Conservation (phyloP, 1,284 basidiomycete genomes). For the Puccinia coronata region DNA sequence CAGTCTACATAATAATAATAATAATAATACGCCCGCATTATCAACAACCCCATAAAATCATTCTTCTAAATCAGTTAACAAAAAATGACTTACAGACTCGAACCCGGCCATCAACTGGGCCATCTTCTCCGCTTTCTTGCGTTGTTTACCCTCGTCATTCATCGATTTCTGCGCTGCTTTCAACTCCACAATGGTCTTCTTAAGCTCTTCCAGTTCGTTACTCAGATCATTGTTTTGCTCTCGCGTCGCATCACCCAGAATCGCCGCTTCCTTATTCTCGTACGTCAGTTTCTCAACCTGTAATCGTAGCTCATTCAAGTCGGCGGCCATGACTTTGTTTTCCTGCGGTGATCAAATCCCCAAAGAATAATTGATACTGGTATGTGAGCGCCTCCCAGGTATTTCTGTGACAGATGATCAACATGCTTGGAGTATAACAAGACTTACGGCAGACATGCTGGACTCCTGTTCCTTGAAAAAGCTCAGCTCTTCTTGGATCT, state of each 20-base stretch:
- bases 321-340: conserved; percentile 76
- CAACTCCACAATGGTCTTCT: conserved; percentile 57
- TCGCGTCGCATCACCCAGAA: conserved; percentile 93
- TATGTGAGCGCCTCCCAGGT: too few relatives aligned
- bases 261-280: conserved; percentile 90
- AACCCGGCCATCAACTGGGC: conserved; percentile 99
- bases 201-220: conserved; percentile 83
- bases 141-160: conserved; percentile 91
- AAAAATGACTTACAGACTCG: conserved; percentile 71
- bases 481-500: conserved; percentile 70
- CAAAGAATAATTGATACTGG: too few relatives aligned
- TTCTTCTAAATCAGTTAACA: conserved; percentile 5
- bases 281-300: conserved; percentile 90
- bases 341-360: conserved; percentile 65
- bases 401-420: too few relatives aligned
- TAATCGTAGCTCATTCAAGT: conserved; percentile 86
- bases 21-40: background rate
- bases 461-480: conserved; percentile 88
- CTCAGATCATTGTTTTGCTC: conserved; percentile 90
- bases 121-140: conserved; percentile 98
- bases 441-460: conserved; percentile 69
- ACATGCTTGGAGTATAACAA: background rate
- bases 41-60: background rate
- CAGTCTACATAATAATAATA: conserved; percentile 67
- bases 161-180: conserved; percentile 75